Conservation (phyloP, 805 yeast species). For the Candida glaebosa region DNA sequence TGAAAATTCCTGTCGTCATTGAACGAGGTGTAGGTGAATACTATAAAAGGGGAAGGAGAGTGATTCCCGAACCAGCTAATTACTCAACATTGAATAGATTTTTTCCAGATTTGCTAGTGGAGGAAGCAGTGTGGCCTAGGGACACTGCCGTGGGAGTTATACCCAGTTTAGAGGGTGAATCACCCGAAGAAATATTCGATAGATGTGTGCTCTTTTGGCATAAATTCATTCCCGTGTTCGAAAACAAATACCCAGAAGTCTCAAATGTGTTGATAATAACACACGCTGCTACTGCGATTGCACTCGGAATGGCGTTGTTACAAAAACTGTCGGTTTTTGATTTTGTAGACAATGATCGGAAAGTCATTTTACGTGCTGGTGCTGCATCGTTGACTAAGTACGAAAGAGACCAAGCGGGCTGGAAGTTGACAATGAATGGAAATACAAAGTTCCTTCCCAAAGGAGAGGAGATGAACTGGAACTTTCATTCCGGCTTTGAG, state of each 20-base stretch:
- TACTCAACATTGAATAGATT: constrained; percentile 44
- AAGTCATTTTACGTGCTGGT: constrained; percentile 58
- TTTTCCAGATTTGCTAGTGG: constrained; percentile 45
- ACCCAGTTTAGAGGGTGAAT: constrained; percentile 73
- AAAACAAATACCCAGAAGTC: constrained; percentile 53
- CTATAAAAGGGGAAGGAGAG: constrained; percentile 68
- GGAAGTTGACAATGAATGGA: constrained; percentile 72
- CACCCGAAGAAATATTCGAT: constrained; percentile 60
- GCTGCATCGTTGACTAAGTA: constrained; percentile 81
- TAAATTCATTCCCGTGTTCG: constrained; percentile 55
- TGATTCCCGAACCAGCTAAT: constrained; percentile 69
- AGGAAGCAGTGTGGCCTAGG: constrained; percentile 32
- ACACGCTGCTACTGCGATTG: constrained; percentile 92
- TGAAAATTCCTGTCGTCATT: constrained; percentile 56
- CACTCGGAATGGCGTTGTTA: constrained; percentile 74
- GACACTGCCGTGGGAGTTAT: constrained; percentile 53
- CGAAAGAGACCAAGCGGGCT: constrained; percentile 28
- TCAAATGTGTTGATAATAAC: constrained; percentile 70
- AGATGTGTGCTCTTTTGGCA: constrained; percentile 58
- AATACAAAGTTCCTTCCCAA: constrained; percentile 60
- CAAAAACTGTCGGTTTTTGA: constrained; percentile 51
- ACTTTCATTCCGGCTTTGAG: constrained; percentile 69
- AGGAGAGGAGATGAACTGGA: constrained; percentile 96
- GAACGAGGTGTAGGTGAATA: constrained; percentile 93
- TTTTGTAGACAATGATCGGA: constrained; percentile 39